Evolutionary conservation across 306 rosid species (phyloP), one percentile per base, ranked within the genome.

Genomic region (Pyrus betulifolia): DNA sequence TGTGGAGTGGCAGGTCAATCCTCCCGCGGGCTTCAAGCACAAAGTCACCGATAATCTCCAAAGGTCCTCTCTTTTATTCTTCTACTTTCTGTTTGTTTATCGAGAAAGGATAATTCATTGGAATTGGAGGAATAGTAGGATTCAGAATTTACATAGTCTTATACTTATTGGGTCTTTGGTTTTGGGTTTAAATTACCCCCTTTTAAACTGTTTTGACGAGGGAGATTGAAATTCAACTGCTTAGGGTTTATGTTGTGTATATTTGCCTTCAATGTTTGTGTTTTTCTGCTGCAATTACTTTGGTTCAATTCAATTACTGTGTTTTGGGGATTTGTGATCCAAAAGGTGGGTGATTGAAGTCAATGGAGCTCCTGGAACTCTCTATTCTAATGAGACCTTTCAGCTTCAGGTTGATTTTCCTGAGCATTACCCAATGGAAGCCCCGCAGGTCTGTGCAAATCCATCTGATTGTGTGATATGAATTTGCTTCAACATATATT

Each of bases 401-500:
- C 99, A 93, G 88, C 99, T 96, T 83, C 99, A 96, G 91, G 98
- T 96, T 2, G 99, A 96, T 70, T 96, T 96, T 78, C 99, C 99
- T 6, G 98, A 96, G 90, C 92, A 96, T 90, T 96, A 96, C 79
- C 99, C 98, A 2, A 96, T 96, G 99, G 98, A 96, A 87, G 98
- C 99, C 49, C 99, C 99, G 0, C 99, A 96, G 99, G 99, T 96
- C 64, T 45, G 78, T 61, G 18, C 49, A 45, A 52, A 45, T 51
- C 55, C 63, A 72, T 80, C n/a, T 3, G 44, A 1, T 46, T 6
- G 6, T 68, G 19, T 33, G 22, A 58, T 61, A 28, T 18, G 14
- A 76, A 1, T 31, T 71, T 49, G 8, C 49, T n/a, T 80, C 8
- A 70, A 70, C 52, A 35, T 38, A 10, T 45, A 22, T 74, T 12